Base-by-base conservation (phyloP, 2,329 filamentous ascomycete species). In the Ceratocystiopsis sp. region DNA sequence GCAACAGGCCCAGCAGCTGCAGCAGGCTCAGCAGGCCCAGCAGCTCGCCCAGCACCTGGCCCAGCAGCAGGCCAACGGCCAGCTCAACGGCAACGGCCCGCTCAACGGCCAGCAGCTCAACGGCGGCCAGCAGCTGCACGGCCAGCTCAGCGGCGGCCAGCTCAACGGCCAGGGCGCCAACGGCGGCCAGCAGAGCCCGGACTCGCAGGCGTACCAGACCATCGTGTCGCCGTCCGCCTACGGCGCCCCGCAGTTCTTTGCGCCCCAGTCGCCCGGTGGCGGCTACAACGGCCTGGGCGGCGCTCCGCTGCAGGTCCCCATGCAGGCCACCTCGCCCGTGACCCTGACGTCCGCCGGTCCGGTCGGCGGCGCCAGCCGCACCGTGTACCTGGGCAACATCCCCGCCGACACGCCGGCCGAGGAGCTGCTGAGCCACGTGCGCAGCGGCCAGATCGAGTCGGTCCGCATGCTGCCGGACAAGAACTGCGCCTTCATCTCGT, bases 401-500 rank as follows among this genome's bases (percentile, higher is more conserved):
- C 91, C 91, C n/a, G 84, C 87, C 21, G 91, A 98, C 65, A 98
- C 91, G 9, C 80, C 84, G 41, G 89, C 91, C 10, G 91, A 98
- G 65, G 91, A 98, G 65, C 94, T 98, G 50, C 68, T 98, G 44
- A 82, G 87, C 50, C 91, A 98, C 57, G 91, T 98, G 47, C 78
- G 91, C 50, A 96, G 91, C 61, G 91, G 91, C 19, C 91, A 96
- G 60, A 96, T 98, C 55, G 91, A 98, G 67, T 96, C 91, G n/a
- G 91, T 98, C 42, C 82, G 91, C 53, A 73, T 98, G 51, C 71
- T 98, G 44, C 85, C 89, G 19, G 91, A 98, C 65, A 98, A 96
- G 84, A 98, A 96, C 71, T 98, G 91, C 58, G 91, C 91, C 46
- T 98, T 98, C 70, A 96, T 98, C 59, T 98, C 91, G 9, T 98